Evolutionary conservation across 2,329 filamentous ascomycete genomes (phyloP).

Genomic region (Rutstroemia sp.): DNA sequence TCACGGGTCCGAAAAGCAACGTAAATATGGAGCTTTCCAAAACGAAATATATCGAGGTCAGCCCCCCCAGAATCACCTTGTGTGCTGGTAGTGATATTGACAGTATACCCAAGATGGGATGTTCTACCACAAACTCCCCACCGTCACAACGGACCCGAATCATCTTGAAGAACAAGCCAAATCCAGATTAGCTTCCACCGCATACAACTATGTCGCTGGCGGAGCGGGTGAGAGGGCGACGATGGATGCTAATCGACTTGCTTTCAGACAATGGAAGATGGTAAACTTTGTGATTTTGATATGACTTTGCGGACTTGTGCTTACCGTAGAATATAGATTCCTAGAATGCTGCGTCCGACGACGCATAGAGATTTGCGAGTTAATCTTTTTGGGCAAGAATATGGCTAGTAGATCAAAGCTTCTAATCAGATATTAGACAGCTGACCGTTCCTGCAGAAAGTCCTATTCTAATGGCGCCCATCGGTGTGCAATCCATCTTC

Average conservation of each 20-base stretch:
- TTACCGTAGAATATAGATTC: slow-evolving; percentile 30
- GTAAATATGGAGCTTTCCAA: slow-evolving; percentile 23
- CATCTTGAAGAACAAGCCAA: slow-evolving; percentile 48
- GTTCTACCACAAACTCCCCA: slow-evolving; percentile 39
- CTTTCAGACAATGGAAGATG: slow-evolving; percentile 58
- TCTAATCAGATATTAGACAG: background rate
- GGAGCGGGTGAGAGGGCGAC: slow-evolving; percentile 55
- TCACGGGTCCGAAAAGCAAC: slow-evolving; percentile 9
- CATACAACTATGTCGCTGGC: slow-evolving; percentile 55
- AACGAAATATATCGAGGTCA: slow-evolving; percentile 20
- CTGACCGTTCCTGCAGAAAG: slow-evolving; percentile 8
- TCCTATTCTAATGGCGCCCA: slow-evolving; percentile 57
- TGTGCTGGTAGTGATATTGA: background rate
- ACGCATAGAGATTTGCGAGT: slow-evolving; percentile 20
- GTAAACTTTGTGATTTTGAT: slow-evolving; percentile 7
- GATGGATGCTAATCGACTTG: slow-evolving; percentile 55
- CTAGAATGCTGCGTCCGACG: slow-evolving; percentile 46
- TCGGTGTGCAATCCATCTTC: slow-evolving; percentile 63
- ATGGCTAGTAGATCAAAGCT: slow-evolving; percentile 27
- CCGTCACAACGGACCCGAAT: slow-evolving; percentile 52
- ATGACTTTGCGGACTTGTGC: background rate
- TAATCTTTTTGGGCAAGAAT: slow-evolving; percentile 44
- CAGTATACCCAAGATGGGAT: slow-evolving; percentile 35
- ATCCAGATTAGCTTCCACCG: slow-evolving; percentile 37
- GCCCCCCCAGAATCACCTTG: background rate